Evolutionary conservation across 2,329 filamentous ascomycete species (phyloP).

Genomic region (Niveomyces coronatus): DNA sequence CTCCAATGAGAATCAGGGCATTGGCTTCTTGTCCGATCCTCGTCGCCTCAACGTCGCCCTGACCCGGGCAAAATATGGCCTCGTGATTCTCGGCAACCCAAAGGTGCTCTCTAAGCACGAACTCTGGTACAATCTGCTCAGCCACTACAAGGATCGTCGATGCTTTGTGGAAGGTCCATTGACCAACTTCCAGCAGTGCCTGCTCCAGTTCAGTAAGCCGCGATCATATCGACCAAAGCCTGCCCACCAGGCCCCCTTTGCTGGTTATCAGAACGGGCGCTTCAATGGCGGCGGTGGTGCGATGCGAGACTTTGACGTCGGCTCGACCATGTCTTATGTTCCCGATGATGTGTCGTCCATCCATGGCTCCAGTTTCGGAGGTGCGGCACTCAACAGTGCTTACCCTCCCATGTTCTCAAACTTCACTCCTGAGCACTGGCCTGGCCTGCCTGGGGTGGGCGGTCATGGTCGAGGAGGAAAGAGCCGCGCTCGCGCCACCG

Average conservation of each 20-base stretch:
- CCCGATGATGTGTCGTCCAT: conserved; percentile 95
- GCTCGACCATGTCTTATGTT: conserved; percentile 89
- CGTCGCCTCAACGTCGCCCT: conserved; percentile 94
- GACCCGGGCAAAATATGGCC: conserved; percentile 90
- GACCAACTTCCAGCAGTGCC: conserved; percentile 88
- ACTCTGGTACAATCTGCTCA: conserved; percentile 87
- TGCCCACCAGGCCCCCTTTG: conserved; percentile 48
- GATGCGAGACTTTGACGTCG: conserved; percentile 56
- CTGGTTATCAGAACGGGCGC: conserved; percentile 25
- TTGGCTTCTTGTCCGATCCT: conserved; percentile 96
- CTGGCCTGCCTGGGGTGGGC: conserved; percentile 59
- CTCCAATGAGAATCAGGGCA: conserved; percentile 97
- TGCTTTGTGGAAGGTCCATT: conserved; percentile 93
- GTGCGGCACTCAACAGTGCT: conserved; percentile 60
- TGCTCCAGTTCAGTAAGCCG: conserved; percentile 89
- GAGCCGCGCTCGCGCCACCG: conserved; percentile 54
- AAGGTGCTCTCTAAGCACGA: conserved; percentile 97
- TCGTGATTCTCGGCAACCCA: conserved; percentile 94
- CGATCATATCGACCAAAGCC: conserved; percentile 93
- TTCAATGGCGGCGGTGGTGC: conserved; percentile 30
- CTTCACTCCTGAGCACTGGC: conserved; percentile 84
- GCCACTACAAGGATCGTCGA: conserved; percentile 95
- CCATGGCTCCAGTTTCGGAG: conserved; percentile 82
- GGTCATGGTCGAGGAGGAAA: conserved; percentile 54
- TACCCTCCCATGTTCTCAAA: conserved; percentile 94